phyloP scores from a whole-genome alignment of 192 early-diverging fungal species.

The Entrophospora sp. region DNA sequence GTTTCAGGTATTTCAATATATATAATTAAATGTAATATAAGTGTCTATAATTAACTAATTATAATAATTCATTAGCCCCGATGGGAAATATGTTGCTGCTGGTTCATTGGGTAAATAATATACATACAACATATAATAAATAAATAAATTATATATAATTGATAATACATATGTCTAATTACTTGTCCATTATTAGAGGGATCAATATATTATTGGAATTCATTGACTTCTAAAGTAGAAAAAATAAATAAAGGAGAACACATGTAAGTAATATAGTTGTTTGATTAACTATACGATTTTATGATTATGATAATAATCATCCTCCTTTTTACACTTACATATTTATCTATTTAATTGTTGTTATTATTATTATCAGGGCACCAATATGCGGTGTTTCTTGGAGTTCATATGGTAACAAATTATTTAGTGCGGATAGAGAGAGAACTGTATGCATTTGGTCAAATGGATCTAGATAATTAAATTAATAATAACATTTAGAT shows the following conservation, averaged over 20 bases:
- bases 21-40: neutral
- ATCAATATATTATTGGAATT: slow-evolving; percentile 73
- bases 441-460: slow-evolving; percentile 52
- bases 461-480: too few species aligned
- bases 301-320: too few species aligned
- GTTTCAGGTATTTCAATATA: slow-evolving; percentile 45
- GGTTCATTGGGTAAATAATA: slow-evolving; percentile 55
- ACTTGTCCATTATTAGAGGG: slow-evolving; percentile 45
- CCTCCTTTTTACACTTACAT: too few species aligned
- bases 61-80: slow-evolving; percentile 52
- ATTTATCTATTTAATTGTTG: neutral
- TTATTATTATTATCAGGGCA: slow-evolving; percentile 18
- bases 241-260: slow-evolving; percentile 62
- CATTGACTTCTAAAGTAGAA: slow-evolving; percentile 53
- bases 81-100: slow-evolving; percentile 73
- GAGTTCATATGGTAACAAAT: slow-evolving; percentile 46
- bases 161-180: neutral
- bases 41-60: neutral
- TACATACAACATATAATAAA: too few species aligned
- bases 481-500: too few species aligned
- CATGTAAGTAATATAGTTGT: slow-evolving; percentile 33
- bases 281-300: too few species aligned
- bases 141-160: neutral
- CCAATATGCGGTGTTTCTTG: slow-evolving; percentile 63
- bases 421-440: slow-evolving; percentile 67